Conservation (phyloP, 805 yeast species). For the Suhomyces sp. region DNA sequence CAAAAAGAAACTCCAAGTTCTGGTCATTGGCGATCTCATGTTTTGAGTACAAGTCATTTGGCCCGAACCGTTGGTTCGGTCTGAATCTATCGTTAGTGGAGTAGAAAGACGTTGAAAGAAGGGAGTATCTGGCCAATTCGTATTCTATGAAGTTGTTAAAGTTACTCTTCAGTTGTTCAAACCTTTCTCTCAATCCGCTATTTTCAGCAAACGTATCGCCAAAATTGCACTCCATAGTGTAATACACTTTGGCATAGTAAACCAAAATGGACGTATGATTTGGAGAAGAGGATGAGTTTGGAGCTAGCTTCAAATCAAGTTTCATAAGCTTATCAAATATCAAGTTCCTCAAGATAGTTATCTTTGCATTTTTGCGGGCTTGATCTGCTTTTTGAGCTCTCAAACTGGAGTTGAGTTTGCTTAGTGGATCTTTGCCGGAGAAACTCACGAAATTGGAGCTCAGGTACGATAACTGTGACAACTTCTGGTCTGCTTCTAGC, state of each 20-base stretch:
- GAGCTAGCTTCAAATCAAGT: slow-evolving; percentile 26
- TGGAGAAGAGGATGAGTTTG: slow-evolving; percentile 12
- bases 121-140: slow-evolving; percentile 22
- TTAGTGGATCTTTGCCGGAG: slow-evolving; percentile 12
- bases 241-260: slow-evolving; percentile 33
- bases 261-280: slow-evolving; percentile 26
- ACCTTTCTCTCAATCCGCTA: slow-evolving; percentile 12
- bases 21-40: slow-evolving; percentile 8
- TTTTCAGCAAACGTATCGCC: slow-evolving; percentile 13
- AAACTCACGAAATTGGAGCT: slow-evolving; percentile 28
- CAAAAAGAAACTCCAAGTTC: slow-evolving; percentile 15
- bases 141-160: slow-evolving; percentile 24
- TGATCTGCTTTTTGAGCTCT: slow-evolving; percentile 15
- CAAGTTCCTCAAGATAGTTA: slow-evolving; percentile 26
- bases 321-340: slow-evolving; percentile 27
- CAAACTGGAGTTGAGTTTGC: slow-evolving; percentile 19
- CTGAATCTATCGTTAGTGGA: slow-evolving; percentile 12
- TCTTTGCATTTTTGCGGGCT: slow-evolving; percentile 18
- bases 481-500: slow-evolving; percentile 18
- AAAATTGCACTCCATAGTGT: slow-evolving; percentile 26
- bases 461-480: slow-evolving; percentile 32
- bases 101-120: slow-evolving; percentile 13
- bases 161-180: slow-evolving; percentile 19
- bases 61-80: slow-evolving; percentile 12
- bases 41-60: slow-evolving; percentile 6